Evolutionary conservation across 768 basidiomycete species (phyloP), one percentile per base, ranked within the genome.

Genomic region (Pholiota conissans): DNA sequence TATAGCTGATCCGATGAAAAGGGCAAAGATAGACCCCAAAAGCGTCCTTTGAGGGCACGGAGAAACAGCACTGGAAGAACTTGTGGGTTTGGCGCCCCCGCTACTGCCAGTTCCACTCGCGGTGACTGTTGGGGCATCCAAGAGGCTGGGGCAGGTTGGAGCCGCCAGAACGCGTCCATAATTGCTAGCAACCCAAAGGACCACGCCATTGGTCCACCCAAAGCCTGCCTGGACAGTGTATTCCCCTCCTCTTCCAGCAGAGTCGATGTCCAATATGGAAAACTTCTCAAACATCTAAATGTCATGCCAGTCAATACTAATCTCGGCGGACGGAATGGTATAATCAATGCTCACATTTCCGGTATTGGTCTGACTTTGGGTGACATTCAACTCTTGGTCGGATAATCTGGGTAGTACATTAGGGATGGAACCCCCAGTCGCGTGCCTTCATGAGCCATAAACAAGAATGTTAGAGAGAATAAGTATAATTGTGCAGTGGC

Each of bases 141-240:
- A 52, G 29, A 77, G 64, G 49, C 63, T 63, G 0, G 92, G 92
- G 64, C 92, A 94, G 29, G 74, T 56, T 0, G 91, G 92, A 1
- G 78, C 71, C 47, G 76, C 80, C 42, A 94, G 77, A 11, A 81
- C 68, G 1, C 75, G 49, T 0, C 90, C 91, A 64, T 87, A 91
- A 45, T 76, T 80, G 60, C 81, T 83, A 18, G 90, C 85, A 20
- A 89, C 75, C 87, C 89, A 93, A 35, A 93, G 79, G 52, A 84
- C 67, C 8, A 87, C 90, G 18, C 91, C 91, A 64, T 94, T 93
- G 39, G 91, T 93, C 92, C 93, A 95, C 16, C 92, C 91, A 66
- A 93, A 93, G 20, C 91, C 91, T 13, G 84, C 85, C 73, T 93
- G 91, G 3, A 95, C 93, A 2, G 85, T 89, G 64, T 97, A 96